phyloP scores from a whole-genome alignment of 768 basidiomycete species.

The Leccinum boreale region DNA sequence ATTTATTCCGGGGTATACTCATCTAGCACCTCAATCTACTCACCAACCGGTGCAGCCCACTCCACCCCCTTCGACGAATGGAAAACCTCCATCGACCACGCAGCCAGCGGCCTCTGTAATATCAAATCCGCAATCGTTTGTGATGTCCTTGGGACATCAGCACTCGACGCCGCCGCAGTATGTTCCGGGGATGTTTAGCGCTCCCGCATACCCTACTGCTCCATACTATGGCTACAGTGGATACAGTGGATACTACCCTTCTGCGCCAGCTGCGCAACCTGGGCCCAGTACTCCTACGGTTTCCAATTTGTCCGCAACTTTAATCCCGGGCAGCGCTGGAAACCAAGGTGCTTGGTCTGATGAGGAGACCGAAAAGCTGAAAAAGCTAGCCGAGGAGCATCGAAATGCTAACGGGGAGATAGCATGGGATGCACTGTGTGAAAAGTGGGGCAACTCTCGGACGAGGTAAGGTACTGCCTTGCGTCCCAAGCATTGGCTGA shows the following conservation, averaged over 20 bases:
- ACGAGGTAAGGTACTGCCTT: slow-evolving; percentile 50
- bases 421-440: slow-evolving; percentile 78
- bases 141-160: slow-evolving; percentile 61
- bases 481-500: slow-evolving; percentile 2
- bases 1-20: slow-evolving; percentile 39
- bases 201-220: slow-evolving; percentile 52
- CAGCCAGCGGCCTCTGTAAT: slow-evolving; percentile 48
- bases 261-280: slow-evolving; percentile 21
- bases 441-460: slow-evolving; percentile 69
- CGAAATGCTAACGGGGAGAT: slow-evolving; percentile 46
- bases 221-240: slow-evolving; percentile 62
- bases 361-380: slow-evolving; percentile 69
- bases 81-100: slow-evolving; percentile 30
- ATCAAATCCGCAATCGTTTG: slow-evolving; percentile 69
- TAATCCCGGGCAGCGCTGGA: slow-evolving; percentile 33
- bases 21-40: slow-evolving; percentile 18
- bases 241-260: slow-evolving; percentile 32
- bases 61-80: slow-evolving; percentile 35
- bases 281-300: slow-evolving; percentile 26
- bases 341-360: slow-evolving; percentile 78
- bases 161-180: slow-evolving; percentile 47
- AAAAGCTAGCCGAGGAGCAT: slow-evolving; percentile 66
- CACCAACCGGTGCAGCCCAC: slow-evolving; percentile 37
- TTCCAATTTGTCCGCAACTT: slow-evolving; percentile 17
- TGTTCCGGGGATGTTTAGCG: slow-evolving; percentile 31